Percentiles rank a stretch among this genome's conserved stretches.
Conservation (phyloP, 1,139 yeast species). For the Lodderomyces beijingensis region DNA sequence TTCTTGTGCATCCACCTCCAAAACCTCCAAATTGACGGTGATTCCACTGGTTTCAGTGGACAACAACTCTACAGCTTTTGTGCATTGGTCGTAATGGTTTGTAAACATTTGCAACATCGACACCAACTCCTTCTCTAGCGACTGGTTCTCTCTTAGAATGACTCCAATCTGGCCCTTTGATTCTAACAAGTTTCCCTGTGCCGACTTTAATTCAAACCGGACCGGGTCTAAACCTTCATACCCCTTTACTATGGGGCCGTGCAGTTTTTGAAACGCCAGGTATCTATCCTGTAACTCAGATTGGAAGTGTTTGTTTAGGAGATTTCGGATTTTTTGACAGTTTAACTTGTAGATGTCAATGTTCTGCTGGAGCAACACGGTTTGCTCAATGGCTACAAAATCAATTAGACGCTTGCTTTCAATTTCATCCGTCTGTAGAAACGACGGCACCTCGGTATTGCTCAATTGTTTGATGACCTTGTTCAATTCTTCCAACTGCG, state of each 20-base stretch:
- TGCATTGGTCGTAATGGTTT: slow-evolving; percentile 78
- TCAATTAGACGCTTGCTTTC: slow-evolving; percentile 16
- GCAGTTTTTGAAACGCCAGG: slow-evolving; percentile 14
- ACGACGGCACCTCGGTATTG: slow-evolving; percentile 26
- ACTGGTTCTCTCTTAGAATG: slow-evolving; percentile 37
- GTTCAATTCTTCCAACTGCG: slow-evolving; percentile 24
- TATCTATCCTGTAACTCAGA: slow-evolving; percentile 16
- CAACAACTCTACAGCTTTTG: slow-evolving; percentile 28
- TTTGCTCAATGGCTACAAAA: slow-evolving; percentile 36
- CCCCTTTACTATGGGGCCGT: slow-evolving; percentile 16
- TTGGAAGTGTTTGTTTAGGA: slow-evolving; percentile 18
- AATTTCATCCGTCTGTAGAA: slow-evolving; percentile 15
- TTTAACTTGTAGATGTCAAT: slow-evolving; percentile 27
- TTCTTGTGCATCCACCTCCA: slow-evolving; percentile 32
- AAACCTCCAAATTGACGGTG: slow-evolving; percentile 25
- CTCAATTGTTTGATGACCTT: slow-evolving; percentile 22
- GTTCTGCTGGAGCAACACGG: slow-evolving; percentile 22
- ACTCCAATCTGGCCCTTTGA: slow-evolving; percentile 17
- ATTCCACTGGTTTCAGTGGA: slow-evolving; percentile 4
- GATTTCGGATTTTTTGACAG: slow-evolving; percentile 19
- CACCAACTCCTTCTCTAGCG: slow-evolving; percentile 68
- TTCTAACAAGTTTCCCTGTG: slow-evolving; percentile 13
- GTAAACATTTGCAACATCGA: slow-evolving; percentile 67
- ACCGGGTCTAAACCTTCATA: slow-evolving; percentile 22
- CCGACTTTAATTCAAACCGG: slow-evolving; percentile 14